Percentiles rank a stretch among this genome's conserved stretches.
Conservation (phyloP, 2,329 filamentous ascomycete genomes). For the Alternaria gaisen region DNA sequence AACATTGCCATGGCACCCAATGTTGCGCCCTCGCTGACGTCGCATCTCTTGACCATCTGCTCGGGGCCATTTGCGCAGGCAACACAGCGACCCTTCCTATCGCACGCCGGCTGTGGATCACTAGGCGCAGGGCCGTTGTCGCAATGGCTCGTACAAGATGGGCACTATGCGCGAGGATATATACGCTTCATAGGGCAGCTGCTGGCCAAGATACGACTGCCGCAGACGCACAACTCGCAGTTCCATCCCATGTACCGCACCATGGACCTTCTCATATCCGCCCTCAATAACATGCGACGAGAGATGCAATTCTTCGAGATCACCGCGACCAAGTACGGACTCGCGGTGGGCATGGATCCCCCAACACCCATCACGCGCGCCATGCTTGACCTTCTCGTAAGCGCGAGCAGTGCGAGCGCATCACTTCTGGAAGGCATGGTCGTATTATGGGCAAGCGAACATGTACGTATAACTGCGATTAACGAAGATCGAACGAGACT, state of each 20-base stretch:
- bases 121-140: slow-evolving; percentile 65
- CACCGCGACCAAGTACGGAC: slow-evolving; percentile 67
- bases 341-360: slow-evolving; percentile 59
- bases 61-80: slow-evolving; percentile 61
- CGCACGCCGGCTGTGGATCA: slow-evolving; percentile 69
- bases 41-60: slow-evolving; percentile 64
- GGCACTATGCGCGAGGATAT: slow-evolving; percentile 75
- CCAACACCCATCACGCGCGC: slow-evolving; percentile 61
- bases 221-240: slow-evolving; percentile 55
- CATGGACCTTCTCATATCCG: slow-evolving; percentile 69
- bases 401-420: slow-evolving; percentile 60
- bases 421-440: slow-evolving; percentile 73
- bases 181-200: slow-evolving; percentile 72
- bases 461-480: slow-evolving; percentile 46
- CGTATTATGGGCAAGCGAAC: slow-evolving; percentile 81
- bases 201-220: slow-evolving; percentile 68
- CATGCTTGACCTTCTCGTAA: slow-evolving; percentile 68
- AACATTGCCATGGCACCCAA: slow-evolving; percentile 32
- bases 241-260: slow-evolving; percentile 64
- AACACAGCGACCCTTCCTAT: slow-evolving; percentile 73
- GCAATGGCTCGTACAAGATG: slow-evolving; percentile 76
- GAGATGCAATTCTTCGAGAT: slow-evolving; percentile 75
- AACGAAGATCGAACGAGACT: background rate
- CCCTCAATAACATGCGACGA: slow-evolving; percentile 71
- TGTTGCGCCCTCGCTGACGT: slow-evolving; percentile 61